phyloP scores from a whole-genome alignment of 257 asterid species.

The Capsicum rhomboideum region DNA sequence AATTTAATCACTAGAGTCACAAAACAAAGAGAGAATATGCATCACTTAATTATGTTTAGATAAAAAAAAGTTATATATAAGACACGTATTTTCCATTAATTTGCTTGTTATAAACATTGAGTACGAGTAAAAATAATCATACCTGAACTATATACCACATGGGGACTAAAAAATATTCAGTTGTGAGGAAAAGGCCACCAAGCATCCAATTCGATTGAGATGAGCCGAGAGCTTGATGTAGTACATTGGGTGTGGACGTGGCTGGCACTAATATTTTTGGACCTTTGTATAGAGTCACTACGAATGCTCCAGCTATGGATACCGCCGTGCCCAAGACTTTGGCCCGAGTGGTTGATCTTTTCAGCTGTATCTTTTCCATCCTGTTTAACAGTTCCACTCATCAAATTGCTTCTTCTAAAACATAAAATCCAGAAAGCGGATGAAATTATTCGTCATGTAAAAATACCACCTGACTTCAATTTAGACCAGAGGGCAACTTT shows the following conservation, averaged over 20 bases:
- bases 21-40: not conserved
- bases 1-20: not conserved
- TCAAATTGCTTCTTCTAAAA: not conserved
- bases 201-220: conserved; percentile 58
- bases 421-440: not conserved
- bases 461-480: not conserved
- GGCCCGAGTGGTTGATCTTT: conserved; percentile 53
- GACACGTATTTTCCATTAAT: not conserved
- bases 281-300: conserved; percentile 77
- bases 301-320: conserved; percentile 73
- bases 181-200: conserved; percentile 64
- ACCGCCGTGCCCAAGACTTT: conserved; percentile 66
- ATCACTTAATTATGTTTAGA: not conserved
- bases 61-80: not conserved
- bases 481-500: not conserved
- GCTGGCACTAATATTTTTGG: conserved; percentile 33
- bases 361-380: conserved; percentile 64
- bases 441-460: not conserved
- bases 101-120: not conserved
- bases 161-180: conserved; percentile 68
- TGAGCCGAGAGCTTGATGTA: conserved; percentile 10
- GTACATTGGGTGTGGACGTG: conserved; percentile 2
- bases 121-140: not conserved
- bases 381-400: conserved; percentile 23
- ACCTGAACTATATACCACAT: conserved; percentile 95